Conservation (phyloP, 495 filamentous ascomycete genomes). For the Aspergillus ostianus region DNA sequence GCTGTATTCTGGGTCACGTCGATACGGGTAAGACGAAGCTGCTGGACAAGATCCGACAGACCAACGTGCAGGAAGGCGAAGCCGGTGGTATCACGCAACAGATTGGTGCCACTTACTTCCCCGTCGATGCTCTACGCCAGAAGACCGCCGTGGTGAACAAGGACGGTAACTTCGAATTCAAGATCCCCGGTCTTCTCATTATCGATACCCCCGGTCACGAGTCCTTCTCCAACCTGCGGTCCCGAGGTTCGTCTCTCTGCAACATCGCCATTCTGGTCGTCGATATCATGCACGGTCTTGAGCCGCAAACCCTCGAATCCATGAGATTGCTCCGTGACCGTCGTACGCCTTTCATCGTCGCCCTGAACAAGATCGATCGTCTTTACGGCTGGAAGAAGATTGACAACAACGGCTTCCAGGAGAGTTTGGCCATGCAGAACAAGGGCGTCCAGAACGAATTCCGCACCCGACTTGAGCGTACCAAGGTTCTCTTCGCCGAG, state of each 20-base stretch:
- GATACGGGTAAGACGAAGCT: constrained; percentile 99
- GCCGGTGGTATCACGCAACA: constrained; percentile 99
- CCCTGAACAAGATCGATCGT: constrained; percentile 99
- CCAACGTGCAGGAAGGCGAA: constrained; percentile 98
- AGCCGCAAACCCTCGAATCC: constrained; percentile 96
- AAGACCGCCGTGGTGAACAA: constrained; percentile 93
- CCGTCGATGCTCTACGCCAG: constrained; percentile 83
- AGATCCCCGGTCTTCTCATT: constrained; percentile 93
- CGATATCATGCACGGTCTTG: constrained; percentile 99
- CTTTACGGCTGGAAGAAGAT: constrained; percentile 97
- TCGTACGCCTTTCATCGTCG: constrained; percentile 98
- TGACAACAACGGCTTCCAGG: constrained; percentile 96
- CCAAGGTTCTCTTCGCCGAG: constrained; percentile 90
- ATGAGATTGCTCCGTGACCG: constrained; percentile 91
- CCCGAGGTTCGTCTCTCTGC: constrained; percentile 93
- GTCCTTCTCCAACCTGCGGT: constrained; percentile 97
- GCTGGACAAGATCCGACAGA: constrained; percentile 97
- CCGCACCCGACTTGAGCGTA: constrained; percentile 82
- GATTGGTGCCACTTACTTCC: constrained; percentile 99
- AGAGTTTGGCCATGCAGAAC: constrained; percentile 84
- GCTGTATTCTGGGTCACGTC: constrained; percentile 99
- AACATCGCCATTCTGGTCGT: constrained; percentile 99
- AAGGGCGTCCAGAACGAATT: constrained; percentile 96
- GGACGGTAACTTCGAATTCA: constrained; percentile 91
- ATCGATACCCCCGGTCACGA: constrained; percentile 99